Evolutionary conservation across 352 stramenopile genomes (phyloP).

Genomic region (Globisporangium spinosum): DNA sequence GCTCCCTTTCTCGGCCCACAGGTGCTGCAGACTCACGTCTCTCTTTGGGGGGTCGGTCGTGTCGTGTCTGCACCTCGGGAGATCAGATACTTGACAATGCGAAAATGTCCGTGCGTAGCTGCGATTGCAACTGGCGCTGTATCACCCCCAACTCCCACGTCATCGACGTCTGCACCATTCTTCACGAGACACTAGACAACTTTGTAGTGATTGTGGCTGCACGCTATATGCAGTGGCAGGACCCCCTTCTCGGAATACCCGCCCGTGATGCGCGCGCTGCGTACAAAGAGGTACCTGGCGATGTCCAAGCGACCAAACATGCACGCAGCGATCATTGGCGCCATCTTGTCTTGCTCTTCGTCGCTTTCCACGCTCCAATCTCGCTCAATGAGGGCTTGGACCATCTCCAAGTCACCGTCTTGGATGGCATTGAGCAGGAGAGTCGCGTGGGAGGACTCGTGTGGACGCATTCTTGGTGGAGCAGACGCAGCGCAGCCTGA

Average conservation of each 20-base stretch:
- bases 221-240: neutral
- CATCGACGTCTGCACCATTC: neutral
- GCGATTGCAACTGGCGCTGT: neutral
- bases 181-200: constrained; percentile 4
- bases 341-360: neutral
- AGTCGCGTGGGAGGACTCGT: no score
- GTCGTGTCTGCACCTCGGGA: neutral
- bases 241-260: neutral
- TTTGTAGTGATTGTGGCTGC: neutral
- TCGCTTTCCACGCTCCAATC: neutral
- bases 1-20: constrained; percentile 12
- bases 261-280: neutral
- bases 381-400: neutral
- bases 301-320: neutral
- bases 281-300: neutral
- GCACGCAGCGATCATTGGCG: neutral
- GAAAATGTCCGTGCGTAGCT: neutral
- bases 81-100: constrained; percentile 2
- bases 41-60: neutral
- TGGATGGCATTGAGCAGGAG: no score
- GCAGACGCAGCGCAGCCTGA: no score
- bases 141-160: neutral
- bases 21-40: neutral
- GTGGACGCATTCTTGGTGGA: no score
- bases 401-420: neutral